These are phyloP conservation scores for Aureobasidium leucospermi DNA, from an alignment of 2,329 filamentous ascomycete genomes.

Conservation along the genomic window DNA sequence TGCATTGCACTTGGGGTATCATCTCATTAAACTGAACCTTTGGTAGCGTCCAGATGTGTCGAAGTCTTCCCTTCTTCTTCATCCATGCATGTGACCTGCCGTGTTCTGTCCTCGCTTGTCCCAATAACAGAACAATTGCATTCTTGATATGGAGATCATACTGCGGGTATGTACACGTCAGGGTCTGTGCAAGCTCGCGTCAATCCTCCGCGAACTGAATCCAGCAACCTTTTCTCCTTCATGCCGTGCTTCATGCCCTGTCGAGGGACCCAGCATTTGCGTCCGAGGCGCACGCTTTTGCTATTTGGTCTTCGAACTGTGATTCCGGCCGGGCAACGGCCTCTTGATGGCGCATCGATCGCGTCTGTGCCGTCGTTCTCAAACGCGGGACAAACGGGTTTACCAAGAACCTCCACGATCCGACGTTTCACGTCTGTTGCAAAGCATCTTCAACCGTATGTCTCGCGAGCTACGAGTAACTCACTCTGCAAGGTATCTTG, in stretches of 20 bases:
- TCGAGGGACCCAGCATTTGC: background rate
- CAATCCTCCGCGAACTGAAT: background rate
- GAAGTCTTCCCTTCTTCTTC: background rate
- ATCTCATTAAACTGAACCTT: background rate
- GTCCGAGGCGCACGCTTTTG: constrained; percentile 9
- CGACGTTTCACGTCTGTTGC: constrained; percentile 12
- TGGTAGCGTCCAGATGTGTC: background rate
- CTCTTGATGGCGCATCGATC: background rate
- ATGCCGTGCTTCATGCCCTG: background rate
- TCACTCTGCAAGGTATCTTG: background rate
- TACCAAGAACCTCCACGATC: constrained; percentile 1
- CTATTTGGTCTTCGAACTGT: background rate
- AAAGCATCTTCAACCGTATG: background rate
- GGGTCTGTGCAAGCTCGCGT: background rate
- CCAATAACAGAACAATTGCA: constrained; percentile 1
- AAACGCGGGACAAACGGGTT: constrained; percentile 8
- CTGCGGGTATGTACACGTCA: background rate
- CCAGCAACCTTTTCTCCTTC: background rate
- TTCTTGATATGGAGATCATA: background rate
- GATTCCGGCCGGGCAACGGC: background rate
- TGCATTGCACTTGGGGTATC: background rate
- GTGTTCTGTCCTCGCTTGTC: background rate
- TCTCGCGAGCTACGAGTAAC: background rate
- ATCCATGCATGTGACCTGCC: background rate
- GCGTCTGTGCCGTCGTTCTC: constrained; percentile 3